Percentiles rank a stretch among this genome's conserved stretches.
phyloP scores from a whole-genome alignment of 805 yeast genomes.

The Brettanomyces anomalus region DNA sequence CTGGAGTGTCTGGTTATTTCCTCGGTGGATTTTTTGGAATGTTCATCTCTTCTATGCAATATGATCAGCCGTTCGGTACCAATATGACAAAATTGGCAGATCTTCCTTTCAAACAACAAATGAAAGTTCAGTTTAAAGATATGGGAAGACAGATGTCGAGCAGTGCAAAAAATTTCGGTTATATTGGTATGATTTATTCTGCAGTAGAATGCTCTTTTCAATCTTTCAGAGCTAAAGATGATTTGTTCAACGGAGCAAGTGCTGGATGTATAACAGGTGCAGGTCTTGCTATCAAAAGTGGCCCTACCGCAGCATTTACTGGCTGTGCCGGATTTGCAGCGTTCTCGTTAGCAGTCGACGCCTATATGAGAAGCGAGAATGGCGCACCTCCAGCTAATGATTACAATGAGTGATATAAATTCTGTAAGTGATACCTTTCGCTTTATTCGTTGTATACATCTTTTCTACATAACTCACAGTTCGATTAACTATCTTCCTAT shows the following conservation, averaged over 20 bases:
- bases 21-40: constrained; percentile 94
- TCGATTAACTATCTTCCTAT: too few relatives aligned
- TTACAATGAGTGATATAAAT: constrained; percentile 47
- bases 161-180: constrained; percentile 90
- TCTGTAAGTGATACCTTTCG: neutral
- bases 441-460: neutral
- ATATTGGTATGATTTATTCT: constrained; percentile 81
- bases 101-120: constrained; percentile 85
- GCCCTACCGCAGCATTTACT: constrained; percentile 83
- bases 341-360: constrained; percentile 81
- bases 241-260: constrained; percentile 79
- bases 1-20: constrained; percentile 90
- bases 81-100: constrained; percentile 48
- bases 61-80: constrained; percentile 65
- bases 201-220: constrained; percentile 91
- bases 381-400: constrained; percentile 81
- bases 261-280: constrained; percentile 98
- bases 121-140: constrained; percentile 83
- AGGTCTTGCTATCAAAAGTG: constrained; percentile 83
- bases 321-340: constrained; percentile 99
- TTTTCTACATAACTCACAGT: neutral
- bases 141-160: constrained; percentile 86
- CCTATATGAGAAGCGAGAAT: constrained; percentile 77
- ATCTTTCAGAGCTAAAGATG: constrained; percentile 80
- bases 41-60: constrained; percentile 86